These are phyloP conservation scores for Dichotomopilus funicola DNA, from an alignment of 2,329 filamentous ascomycete species.

Conservation along the genomic window DNA sequence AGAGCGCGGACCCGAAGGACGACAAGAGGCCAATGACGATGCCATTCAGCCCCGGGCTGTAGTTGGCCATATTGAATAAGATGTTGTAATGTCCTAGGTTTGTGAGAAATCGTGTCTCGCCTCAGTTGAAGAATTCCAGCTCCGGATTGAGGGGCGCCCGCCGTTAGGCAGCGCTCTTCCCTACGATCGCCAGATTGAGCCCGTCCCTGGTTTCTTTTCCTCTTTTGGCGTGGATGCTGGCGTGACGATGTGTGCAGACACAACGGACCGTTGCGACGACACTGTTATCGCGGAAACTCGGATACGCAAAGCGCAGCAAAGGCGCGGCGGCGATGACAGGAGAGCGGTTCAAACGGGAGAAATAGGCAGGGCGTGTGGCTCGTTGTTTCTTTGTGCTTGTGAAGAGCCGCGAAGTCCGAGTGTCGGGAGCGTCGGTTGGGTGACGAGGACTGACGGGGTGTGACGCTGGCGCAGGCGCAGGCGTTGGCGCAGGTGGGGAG, in stretches of 20 bases:
- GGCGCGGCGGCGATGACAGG: no score
- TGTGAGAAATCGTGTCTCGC: not conserved
- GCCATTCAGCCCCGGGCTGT: conserved; percentile 48
- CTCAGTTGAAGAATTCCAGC: not conserved
- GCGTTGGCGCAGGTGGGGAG: no score
- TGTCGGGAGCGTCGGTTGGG: not conserved
- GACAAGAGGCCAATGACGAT: conserved; percentile 93
- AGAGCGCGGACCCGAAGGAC: conserved; percentile 82
- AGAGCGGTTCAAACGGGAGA: no score
- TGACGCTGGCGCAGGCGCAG: not conserved
- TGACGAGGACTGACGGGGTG: conserved; percentile 13
- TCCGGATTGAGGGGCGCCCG: conserved; percentile 4
- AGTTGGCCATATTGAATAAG: conserved; percentile 17
- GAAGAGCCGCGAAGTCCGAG: conserved; percentile 2
- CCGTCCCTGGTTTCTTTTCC: not conserved
- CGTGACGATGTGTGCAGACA: not conserved
- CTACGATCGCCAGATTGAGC: conserved; percentile 1
- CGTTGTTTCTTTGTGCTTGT: not conserved
- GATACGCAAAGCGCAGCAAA: no score
- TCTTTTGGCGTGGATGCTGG: not conserved
- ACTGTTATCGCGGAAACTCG: not conserved
- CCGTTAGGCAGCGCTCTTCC: conserved; percentile 6
- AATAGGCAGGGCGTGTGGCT: conserved; percentile 2
- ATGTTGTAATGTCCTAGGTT: not conserved
- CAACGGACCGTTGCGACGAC: not conserved